phyloP scores from a whole-genome alignment of 192 early-diverging fungal genomes.

The Oehlia diaphana region DNA sequence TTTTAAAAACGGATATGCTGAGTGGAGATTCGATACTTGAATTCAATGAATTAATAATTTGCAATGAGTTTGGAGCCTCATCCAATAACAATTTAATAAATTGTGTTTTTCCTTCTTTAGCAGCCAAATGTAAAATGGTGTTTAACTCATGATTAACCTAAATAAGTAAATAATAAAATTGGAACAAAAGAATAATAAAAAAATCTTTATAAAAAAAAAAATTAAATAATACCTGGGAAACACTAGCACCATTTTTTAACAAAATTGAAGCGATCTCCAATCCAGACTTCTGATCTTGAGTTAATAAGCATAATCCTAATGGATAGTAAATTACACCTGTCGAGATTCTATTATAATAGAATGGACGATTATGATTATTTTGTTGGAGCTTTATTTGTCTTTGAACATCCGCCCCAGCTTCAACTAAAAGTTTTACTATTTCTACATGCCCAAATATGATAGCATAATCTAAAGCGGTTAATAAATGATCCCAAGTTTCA shows the following conservation, averaged over 20 bases:
- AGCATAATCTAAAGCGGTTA: conserved; percentile 12
- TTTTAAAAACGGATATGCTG: background rate
- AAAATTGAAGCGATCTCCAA: conserved; percentile 15
- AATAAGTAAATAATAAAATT: background rate
- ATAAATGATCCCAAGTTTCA: conserved; percentile 9
- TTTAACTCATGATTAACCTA: conserved; percentile 17
- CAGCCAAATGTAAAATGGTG: conserved; percentile 8
- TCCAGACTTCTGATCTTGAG: background rate
- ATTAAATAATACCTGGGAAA: background rate
- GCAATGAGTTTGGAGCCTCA: background rate
- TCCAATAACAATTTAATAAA: conserved; percentile 13
- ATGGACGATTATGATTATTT: too few species aligned
- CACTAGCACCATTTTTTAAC: conserved; percentile 2
- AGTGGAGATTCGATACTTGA: background rate
- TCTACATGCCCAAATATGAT: conserved; percentile 15
- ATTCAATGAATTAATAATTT: conserved; percentile 3
- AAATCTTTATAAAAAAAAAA: background rate
- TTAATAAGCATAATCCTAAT: conserved; percentile 1
- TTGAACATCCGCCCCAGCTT: conserved; percentile 1
- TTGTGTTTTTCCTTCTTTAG: background rate
- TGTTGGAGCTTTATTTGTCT: background rate
- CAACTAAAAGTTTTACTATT: conserved; percentile 3
- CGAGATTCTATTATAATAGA: too few species aligned
- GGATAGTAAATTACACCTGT: background rate
- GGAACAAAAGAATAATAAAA: background rate